Evolutionary conservation across 2,329 filamentous ascomycete genomes (phyloP), one percentile per base, ranked within the genome.

Genomic region (Sporothrix dimorphospora): DNA sequence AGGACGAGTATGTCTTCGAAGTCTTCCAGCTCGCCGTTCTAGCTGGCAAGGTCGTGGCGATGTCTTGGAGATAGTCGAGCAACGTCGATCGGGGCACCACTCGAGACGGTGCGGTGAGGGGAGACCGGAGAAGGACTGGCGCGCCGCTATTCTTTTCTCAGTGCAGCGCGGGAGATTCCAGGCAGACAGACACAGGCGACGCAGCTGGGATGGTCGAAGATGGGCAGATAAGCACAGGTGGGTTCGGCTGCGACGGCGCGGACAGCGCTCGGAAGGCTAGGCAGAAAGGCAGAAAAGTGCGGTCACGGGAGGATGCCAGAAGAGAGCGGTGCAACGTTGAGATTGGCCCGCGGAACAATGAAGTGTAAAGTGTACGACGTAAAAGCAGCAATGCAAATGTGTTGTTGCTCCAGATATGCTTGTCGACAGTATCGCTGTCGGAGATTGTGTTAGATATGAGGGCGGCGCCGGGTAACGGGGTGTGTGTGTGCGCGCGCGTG

Each of bases 161-260:
- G 59, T 7, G 34, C 59, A 63, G 59, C 11, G 59, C n/a, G 59
- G 30, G 11, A 42, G 38, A 45, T 42, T 63, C 34, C 59, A 63
- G 59, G 38, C 14, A 65, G 38, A n/a, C 21, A 59, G 27, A 16
- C 47, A 49, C 6, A n/a, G 16, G 45, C 45, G 45, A 19, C 30
- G 30, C 45, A 49, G 55, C 55, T 34, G 6, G 30, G 30, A n/a
- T 40, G 55, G 21, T 30, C 1, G 55, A 12, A 30, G 19, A 21
- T 40, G 30, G 30, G 19, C 30, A 55, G 66, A 69, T 69, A 69
- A 69, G 66, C 30, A 53, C 38, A 51, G 49, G 66, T 69, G 66
- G 66, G 34, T 40, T 69, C 66, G 66, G 66, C 66, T 40, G 66
- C 66, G 66, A 69, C 66, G 66, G 66, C 27, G 63, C 63, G 63